Evolutionary conservation across 345 rosid species (phyloP), one percentile per base, ranked within the genome.

Genomic region (Gossypium ekmanianum): DNA sequence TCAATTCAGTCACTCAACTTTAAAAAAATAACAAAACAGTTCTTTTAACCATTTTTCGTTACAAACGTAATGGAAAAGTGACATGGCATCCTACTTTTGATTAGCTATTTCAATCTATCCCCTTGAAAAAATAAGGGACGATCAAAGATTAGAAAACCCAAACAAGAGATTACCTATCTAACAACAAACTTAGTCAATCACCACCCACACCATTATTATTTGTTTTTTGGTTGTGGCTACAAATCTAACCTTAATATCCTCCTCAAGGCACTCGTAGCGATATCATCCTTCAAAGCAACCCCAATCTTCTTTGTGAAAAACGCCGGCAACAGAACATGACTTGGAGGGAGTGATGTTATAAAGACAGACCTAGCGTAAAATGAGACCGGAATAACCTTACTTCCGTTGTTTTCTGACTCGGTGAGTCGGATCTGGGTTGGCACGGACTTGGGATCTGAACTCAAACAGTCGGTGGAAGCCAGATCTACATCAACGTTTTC

Each of bases 81-180:
- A 34, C 6, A 34, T 4, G 39, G 39, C 6, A 34, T 34, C 39
- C 6, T 29, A 4, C 39, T 29, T 61, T 80, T 75, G 29, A 20
- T 44, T 54, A 74, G 79, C 79, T 69, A 85, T 80, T 80, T 76
- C 84, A 77, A 84, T 61, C 79, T 26, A 74, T 84, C 94, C 97
- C 92, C 81, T 87, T 86, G 93, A 93, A 93, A 91, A 93, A 91
- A 93, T 91, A 91, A 87, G 86, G 85, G 97, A 91, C 75, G 76
- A 81, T 3, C 71, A 80, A 73, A 74, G 45, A 71, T 20, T 74
- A 48, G 48, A 72, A 41, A 79, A 72, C 61, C 74, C 78, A 78
- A 68, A 78, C 29, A 65, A 76, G 39, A 44, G 14, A 73, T 24
- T 13, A 11, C 24, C 7, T 26, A 13, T 27, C 58, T 9, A 11